Percentiles rank a stretch among this genome's conserved stretches.
Evolutionary conservation across 257 asterid species (phyloP).

Genomic region (Nicotiana attenuata): DNA sequence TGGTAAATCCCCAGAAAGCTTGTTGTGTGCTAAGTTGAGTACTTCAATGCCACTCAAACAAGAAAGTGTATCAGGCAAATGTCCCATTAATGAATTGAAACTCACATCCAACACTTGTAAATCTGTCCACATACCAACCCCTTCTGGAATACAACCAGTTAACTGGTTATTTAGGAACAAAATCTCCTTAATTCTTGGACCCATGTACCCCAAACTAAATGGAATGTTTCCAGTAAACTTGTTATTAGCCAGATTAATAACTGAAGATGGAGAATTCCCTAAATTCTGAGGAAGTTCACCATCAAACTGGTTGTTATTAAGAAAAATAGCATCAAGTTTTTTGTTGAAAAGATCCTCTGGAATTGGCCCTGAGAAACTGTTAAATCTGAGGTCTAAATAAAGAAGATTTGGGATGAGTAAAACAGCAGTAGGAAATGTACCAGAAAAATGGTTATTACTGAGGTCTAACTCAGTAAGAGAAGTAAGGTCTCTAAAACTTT

Average conservation of each 20-base stretch:
- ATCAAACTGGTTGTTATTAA: constrained; percentile 60
- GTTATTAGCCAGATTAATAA: constrained; percentile 73
- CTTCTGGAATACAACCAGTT: constrained; percentile 88
- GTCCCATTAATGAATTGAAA: constrained; percentile 60
- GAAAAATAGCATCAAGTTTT: constrained; percentile 69
- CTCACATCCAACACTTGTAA: constrained; percentile 78
- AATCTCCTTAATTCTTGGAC: constrained; percentile 54
- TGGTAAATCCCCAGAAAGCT: constrained; percentile 66
- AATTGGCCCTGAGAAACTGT: constrained; percentile 55
- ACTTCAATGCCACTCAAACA: constrained; percentile 68
- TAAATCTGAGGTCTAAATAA: constrained; percentile 75
- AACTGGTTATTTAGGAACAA: constrained; percentile 66
- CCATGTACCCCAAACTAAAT: constrained; percentile 62
- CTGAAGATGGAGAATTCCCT: constrained; percentile 90
- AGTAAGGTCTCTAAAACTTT: constrained; percentile 28
- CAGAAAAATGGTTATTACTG: constrained; percentile 72
- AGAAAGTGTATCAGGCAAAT: constrained; percentile 65
- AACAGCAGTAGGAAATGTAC: constrained; percentile 47
- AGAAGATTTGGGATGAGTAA: constrained; percentile 54
- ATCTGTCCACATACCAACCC: constrained; percentile 75
- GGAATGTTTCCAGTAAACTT: constrained; percentile 58
- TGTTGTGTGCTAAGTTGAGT: constrained; percentile 64
- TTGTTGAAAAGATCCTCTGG: constrained; percentile 65
- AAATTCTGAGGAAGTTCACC: constrained; percentile 59
- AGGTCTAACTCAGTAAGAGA: constrained; percentile 69